A percentile compares a stretch with the other conserved stretches of the same genome.
Conservation (phyloP, 202 grass and related monocot genomes). For the Schoenoplectus triqueter region DNA sequence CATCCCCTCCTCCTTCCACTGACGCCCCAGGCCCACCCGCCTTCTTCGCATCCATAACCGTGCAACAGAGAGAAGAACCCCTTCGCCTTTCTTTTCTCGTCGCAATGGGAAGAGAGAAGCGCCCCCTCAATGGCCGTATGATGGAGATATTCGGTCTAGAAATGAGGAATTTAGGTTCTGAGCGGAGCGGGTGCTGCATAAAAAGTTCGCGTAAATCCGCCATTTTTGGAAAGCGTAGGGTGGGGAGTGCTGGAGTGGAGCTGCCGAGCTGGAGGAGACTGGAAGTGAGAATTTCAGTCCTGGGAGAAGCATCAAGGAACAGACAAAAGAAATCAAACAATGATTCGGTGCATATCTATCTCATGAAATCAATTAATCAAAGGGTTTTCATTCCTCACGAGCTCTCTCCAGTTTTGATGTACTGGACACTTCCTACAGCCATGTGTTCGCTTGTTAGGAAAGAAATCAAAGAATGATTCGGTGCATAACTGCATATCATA, state of each 20-base stretch:
- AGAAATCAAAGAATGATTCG: too few relatives aligned
- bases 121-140: background rate
- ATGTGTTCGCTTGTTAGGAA: too few relatives aligned
- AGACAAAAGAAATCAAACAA: background rate
- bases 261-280: background rate
- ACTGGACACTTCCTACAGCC: too few relatives aligned
- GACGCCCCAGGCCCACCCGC: background rate
- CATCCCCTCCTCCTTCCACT: constrained; percentile 49
- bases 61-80: constrained; percentile 7
- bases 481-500: too few relatives aligned
- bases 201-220: constrained; percentile 22
- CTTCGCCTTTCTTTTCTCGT: background rate
- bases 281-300: background rate
- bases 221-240: background rate
- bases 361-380: too few relatives aligned
- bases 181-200: background rate
- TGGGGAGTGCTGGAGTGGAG: background rate
- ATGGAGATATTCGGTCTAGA: background rate
- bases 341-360: background rate
- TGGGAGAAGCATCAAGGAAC: background rate
- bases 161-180: background rate
- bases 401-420: too few relatives aligned
- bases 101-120: background rate
- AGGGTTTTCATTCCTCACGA: too few relatives aligned
- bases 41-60: constrained; percentile 45